Evolutionary conservation across 2,329 filamentous ascomycete species (phyloP).

Genomic region (Davidsoniella virescens): DNA sequence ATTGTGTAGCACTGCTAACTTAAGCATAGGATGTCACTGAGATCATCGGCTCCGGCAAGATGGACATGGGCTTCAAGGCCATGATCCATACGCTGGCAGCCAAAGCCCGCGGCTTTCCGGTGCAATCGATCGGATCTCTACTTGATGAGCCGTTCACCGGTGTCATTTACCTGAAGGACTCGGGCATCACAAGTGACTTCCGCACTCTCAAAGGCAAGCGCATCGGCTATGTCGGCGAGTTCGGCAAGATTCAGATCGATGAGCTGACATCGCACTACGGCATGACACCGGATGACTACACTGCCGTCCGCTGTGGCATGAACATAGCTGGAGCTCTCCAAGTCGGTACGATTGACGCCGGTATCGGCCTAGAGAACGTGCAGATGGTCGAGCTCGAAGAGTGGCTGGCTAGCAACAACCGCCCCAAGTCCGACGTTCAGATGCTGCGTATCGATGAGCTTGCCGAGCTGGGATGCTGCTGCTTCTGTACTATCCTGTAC

Average conservation of each 20-base stretch:
- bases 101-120: constrained; percentile 59
- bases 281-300: constrained; percentile 58
- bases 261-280: constrained; percentile 65
- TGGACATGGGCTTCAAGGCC: constrained; percentile 66
- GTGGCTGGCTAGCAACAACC: constrained; percentile 49
- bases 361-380: constrained; percentile 63
- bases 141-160: constrained; percentile 70
- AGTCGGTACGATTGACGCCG: constrained; percentile 54
- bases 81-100: constrained; percentile 73
- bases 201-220: constrained; percentile 57
- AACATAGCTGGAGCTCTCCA: constrained; percentile 66
- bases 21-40: constrained; percentile 53
- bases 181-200: constrained; percentile 61
- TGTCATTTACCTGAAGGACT: constrained; percentile 58
- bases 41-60: constrained; percentile 60
- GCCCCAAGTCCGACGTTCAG: constrained; percentile 50
- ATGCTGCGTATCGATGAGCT: constrained; percentile 73
- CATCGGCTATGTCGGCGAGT: constrained; percentile 68
- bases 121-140: constrained; percentile 55
- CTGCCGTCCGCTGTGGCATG: constrained; percentile 64
- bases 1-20: neutral
- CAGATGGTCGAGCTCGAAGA: constrained; percentile 72
- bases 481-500: constrained; percentile 69
- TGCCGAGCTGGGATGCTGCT: constrained; percentile 65
- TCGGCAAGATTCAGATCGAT: constrained; percentile 72